Evolutionary conservation across 163 green algal species (phyloP), one percentile per base, ranked within the genome.

Genomic region (Scenedesmus sp.): DNA sequence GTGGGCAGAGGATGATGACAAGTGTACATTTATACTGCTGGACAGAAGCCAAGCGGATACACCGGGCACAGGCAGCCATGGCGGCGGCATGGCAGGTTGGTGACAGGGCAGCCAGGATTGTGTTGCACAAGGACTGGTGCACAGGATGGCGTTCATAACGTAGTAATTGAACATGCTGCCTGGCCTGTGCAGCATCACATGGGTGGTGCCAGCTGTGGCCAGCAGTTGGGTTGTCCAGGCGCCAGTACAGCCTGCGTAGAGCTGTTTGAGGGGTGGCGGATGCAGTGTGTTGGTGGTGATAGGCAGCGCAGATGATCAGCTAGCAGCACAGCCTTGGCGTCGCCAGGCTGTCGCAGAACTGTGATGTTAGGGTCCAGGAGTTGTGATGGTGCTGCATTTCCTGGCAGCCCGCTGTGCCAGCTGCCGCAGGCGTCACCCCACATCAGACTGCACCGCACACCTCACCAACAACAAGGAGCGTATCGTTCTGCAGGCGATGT

Each of bases 1-100:
- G 37, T 98, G 97, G 96, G 44, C 33, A 56, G 91, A 96, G 20
- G 97, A 98, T 81, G 79, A 90, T 5, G 92, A 97, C 78, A 98
- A 98, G 86, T 96, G 93, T 89, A 98, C 96, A 16, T 98, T 98
- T 87, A 98, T 98, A 37, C 30, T 98, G 56, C 80, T 98, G 30
- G 96, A 98, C 49, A 70, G 56, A 0, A 85, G 70, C 44, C 42
- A 88, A 15, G 87, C 89, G 0, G 93, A 95, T 53, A 95, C 87
- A 0, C 72, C 83, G 3, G 95, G 89, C 13, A 94, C 90, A 7
- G 94, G 92, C 10, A 43, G 68, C 26, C 91, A 94, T 24, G 94
- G 93, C 2, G 95, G 94, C 1, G 93, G 87, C 26, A 96, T 96
- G 94, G 94, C 93, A 82, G 93, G 93, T 91, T 30, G 20, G 49